Evolutionary conservation across 331 rosid species (phyloP).

Genomic region (Cydonia oblonga): DNA sequence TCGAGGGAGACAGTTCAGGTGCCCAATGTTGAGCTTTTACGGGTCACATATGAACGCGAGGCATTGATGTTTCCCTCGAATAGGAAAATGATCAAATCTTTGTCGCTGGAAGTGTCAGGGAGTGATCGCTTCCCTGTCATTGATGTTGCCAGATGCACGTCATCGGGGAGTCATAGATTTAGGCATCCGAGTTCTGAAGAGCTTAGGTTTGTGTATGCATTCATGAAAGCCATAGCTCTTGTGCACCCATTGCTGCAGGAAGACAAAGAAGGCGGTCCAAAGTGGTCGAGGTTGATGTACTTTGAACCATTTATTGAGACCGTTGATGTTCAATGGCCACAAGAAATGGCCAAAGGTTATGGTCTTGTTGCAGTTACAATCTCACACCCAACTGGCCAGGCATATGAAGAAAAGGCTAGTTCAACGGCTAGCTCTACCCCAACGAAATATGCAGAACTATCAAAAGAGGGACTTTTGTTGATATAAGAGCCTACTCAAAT

Average conservation of each 20-base stretch:
- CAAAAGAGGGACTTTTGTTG: constrained; percentile 32
- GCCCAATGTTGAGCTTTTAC: constrained; percentile 47
- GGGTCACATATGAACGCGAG: constrained; percentile 51
- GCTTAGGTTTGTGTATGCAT: constrained; percentile 50
- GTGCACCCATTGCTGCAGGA: constrained; percentile 52
- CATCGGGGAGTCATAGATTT: constrained; percentile 31
- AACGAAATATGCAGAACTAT: constrained; percentile 47
- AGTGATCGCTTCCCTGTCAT: constrained; percentile 43
- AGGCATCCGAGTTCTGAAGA: constrained; percentile 50
- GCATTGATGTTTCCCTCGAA: constrained; percentile 54
- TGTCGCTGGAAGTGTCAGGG: constrained; percentile 50
- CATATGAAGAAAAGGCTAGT: constrained; percentile 41
- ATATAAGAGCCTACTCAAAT: constrained; percentile 23
- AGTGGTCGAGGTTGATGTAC: constrained; percentile 29
- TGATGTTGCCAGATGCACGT: constrained; percentile 49
- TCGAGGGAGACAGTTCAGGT: constrained; percentile 42
- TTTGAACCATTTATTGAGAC: constrained; percentile 59
- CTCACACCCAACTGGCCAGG: constrained; percentile 59
- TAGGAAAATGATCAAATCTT: constrained; percentile 42
- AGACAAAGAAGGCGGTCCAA: constrained; percentile 42
- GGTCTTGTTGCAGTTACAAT: constrained; percentile 58
- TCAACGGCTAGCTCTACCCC: constrained; percentile 48
- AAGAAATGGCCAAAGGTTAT: constrained; percentile 37
- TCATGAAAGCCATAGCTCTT: constrained; percentile 47
- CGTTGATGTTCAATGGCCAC: constrained; percentile 70